These are phyloP conservation scores for Firmiana major DNA, from an alignment of 345 rosid genomes.

Conservation along the genomic window DNA sequence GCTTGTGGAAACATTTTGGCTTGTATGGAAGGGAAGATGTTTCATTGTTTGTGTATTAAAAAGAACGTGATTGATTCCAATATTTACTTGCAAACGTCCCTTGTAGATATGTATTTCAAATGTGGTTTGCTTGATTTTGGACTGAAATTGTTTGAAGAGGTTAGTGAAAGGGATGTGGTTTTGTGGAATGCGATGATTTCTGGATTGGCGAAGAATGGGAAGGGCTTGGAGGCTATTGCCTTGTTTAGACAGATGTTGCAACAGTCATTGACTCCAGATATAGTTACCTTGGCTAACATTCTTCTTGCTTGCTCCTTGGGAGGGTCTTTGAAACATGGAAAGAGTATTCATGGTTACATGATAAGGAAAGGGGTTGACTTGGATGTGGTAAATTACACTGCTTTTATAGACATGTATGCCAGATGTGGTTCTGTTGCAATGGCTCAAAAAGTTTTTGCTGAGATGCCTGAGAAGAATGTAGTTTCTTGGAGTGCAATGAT, in stretches of 20 bases:
- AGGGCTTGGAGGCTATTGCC: constrained; percentile 38
- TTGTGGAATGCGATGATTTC: constrained; percentile 55
- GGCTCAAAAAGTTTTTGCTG: constrained; percentile 33
- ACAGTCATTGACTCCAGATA: constrained; percentile 38
- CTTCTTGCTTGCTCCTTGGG: constrained; percentile 47
- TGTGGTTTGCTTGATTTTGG: constrained; percentile 26
- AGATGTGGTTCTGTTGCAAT: constrained; percentile 37
- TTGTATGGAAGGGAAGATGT: constrained; percentile 41
- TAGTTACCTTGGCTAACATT: constrained; percentile 39
- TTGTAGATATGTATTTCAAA: constrained; percentile 51
- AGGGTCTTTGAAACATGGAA: constrained; percentile 46
- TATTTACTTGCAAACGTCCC: constrained; percentile 34
- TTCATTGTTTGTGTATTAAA: constrained; percentile 40
- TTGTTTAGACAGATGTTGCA: constrained; percentile 51
- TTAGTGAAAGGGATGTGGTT: constrained; percentile 43
- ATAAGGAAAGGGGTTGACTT: constrained; percentile 40
- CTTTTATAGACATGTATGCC: constrained; percentile 54
- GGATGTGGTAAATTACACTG: constrained; percentile 36
- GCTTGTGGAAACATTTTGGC: constrained; percentile 44
- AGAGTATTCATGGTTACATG: constrained; percentile 45
- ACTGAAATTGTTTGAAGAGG: constrained; percentile 29
- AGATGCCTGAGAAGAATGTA: constrained; percentile 43
- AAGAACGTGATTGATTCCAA: constrained; percentile 25
- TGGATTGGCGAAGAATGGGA: constrained; percentile 43
- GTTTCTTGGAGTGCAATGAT: constrained; percentile 57